Base-by-base conservation (phyloP, 257 asterid genomes). In the Nicotiana tabacum region DNA sequence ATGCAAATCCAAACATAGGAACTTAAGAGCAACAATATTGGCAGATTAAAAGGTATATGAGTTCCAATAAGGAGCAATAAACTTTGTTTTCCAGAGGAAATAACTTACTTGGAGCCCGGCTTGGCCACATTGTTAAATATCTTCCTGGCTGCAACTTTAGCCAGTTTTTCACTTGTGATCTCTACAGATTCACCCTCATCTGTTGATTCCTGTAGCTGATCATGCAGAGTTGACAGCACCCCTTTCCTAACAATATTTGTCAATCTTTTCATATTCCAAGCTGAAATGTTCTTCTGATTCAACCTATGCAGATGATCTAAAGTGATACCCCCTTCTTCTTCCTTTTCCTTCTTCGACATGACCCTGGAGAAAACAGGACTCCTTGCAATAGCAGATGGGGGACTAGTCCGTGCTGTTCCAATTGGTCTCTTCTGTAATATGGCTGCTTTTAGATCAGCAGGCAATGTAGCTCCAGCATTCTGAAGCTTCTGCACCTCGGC, bases 211-310 rank as follows among this genome's bases (percentile, higher is more conserved):
- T 85, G 91, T 66, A 93, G 69, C 37, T 89, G 86, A 88, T 94
- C 97, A 48, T 94, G 96, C 67, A 90, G 83, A 60, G 97, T 93
- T 10, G 98, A 90, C 66, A 94, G 77, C 17, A 84, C 91, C 16
- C 97, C 96, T 21, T 88, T 86, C 83, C 92, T 86, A 13, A 89
- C 97, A 18, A 90, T 88, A 77, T 89, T 92, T 66, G 86, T 87
- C 92, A 94, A 39, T 89, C 97, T 92, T 89, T 94, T 93, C 98
- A 94, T 94, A 84, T 94, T 93, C 97, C 97, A 92, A 66, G 98
- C 98, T 4, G 98, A 92, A 77, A 94, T 80, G 66, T 94, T 94
- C 85, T 89, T 85, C 89, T 92, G 94, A 86, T 92, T 94, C 87
- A 92, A 80, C 93, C 94, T 86, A 83, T 92, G 97, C 88, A 94